Base-by-base conservation (phyloP, 208 protist genomes). In the Crithidia acanthocephali region DNA sequence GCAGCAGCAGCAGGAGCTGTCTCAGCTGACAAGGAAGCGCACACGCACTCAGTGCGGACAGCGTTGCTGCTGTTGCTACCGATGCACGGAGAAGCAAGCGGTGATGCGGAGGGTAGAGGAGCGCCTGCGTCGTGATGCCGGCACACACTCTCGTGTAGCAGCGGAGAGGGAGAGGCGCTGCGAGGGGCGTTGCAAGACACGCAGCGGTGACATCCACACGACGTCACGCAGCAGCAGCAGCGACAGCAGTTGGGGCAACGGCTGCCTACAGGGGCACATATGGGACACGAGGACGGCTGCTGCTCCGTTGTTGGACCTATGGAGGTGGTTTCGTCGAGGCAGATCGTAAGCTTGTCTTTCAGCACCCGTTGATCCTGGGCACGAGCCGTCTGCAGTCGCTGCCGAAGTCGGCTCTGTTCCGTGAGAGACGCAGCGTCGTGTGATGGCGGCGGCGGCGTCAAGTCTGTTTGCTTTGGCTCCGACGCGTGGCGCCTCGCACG, bases 331-430 rank as follows among this genome's bases (percentile, higher is more conserved):
- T 0, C 9, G 42, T 1, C 0, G n/a, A 5, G 10, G 48, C 11
- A 0, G 20, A 30, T 52, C 23, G 2, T 10, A 0, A 51, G 23
- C 61, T 48, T 18, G 10, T 56, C 60, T 11, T 53, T 5, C 32
- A 40, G 9, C 1, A 40, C 48, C 0, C 1, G 18, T 37, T 68
- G 62, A 20, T 68, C 62, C 23, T 58, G 62, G 20, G 62, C 62
- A 8, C 48, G 62, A 20, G 62, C 62, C 1, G 48, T 48, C 62
- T 58, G 30, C 48, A 68, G 23, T 2, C 48, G 47, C 35, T 58
- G 62, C 32, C 62, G 62, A 15, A 68, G 33, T 2, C 62, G 62
- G 33, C 62, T 68, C 3, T 68, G 48, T 35, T 58, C 62, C 0
- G 9, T 48, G 28, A 20, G 11, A 11, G 55, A 44, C 1, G 32